These are phyloP conservation scores for Misopates orontium DNA, from an alignment of 257 asterid species.

Conservation along the genomic window DNA sequence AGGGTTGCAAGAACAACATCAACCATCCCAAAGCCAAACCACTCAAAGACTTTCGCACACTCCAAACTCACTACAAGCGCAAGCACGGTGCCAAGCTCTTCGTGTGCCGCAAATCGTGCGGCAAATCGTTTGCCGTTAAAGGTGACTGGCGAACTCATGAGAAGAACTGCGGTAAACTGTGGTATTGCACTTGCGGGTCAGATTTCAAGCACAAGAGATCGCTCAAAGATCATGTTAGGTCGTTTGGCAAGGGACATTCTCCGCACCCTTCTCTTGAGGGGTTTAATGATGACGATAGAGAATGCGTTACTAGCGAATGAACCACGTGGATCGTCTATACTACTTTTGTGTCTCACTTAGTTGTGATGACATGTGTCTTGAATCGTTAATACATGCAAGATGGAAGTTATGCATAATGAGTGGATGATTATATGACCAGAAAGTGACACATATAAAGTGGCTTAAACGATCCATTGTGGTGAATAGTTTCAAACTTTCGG, in stretches of 20 bases:
- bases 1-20: constrained; percentile 86
- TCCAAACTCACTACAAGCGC: constrained; percentile 90
- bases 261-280: constrained; percentile 64
- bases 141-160: constrained; percentile 98
- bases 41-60: constrained; percentile 84
- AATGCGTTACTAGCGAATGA: constrained; percentile 43
- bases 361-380: too few relatives aligned
- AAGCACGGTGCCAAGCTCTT: constrained; percentile 88
- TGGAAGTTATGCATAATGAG: too few relatives aligned
- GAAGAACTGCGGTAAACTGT: constrained; percentile 87
- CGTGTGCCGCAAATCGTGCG: constrained; percentile 65
- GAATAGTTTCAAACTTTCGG: too few relatives aligned
- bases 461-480: too few relatives aligned
- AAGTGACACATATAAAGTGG: too few relatives aligned
- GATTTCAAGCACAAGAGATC: constrained; percentile 91
- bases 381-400: too few relatives aligned
- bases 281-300: constrained; percentile 46
- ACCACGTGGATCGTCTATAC: too few relatives aligned
- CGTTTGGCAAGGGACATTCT: constrained; percentile 76
- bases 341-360: too few relatives aligned
- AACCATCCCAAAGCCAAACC: constrained; percentile 87
- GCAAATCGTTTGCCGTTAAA: constrained; percentile 76
- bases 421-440: too few relatives aligned
- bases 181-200: constrained; percentile 89
- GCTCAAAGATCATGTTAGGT: constrained; percentile 77